Evolutionary conservation across 495 filamentous ascomycete species (phyloP).

Genomic region (Xanthoparmelia taractica): DNA sequence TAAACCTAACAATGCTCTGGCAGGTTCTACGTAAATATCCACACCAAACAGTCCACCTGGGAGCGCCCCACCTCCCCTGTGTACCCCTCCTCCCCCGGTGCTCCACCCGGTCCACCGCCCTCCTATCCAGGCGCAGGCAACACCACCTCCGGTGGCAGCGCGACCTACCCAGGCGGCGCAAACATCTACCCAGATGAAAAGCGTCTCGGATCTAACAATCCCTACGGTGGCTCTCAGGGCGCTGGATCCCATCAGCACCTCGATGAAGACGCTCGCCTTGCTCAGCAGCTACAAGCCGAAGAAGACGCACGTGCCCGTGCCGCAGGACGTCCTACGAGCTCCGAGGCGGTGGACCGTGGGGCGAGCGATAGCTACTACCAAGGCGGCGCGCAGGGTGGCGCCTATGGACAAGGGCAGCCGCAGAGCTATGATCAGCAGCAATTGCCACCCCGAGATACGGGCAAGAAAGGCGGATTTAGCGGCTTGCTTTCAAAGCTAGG

Average conservation of each 20-base stretch:
- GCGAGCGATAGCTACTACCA: slow-evolving; percentile 26
- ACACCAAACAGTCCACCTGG: slow-evolving; percentile 84
- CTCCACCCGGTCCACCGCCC: slow-evolving; percentile 53
- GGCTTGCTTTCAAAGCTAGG: slow-evolving; percentile 47
- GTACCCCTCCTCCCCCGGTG: slow-evolving; percentile 37
- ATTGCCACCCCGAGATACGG: slow-evolving; percentile 14
- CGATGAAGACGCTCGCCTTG: slow-evolving; percentile 65
- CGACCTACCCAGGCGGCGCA: slow-evolving; percentile 23
- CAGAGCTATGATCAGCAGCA: slow-evolving; percentile 29
- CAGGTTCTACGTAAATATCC: slow-evolving; percentile 84
- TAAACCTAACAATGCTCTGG: slow-evolving; percentile 21
- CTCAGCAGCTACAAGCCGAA: slow-evolving; percentile 72
- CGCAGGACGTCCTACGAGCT: background rate
- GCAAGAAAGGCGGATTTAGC: slow-evolving; percentile 26
- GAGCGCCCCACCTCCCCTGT: slow-evolving; percentile 61
- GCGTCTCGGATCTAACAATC: slow-evolving; percentile 55
- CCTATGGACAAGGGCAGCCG: slow-evolving; percentile 19
- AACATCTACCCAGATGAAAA: slow-evolving; percentile 39
- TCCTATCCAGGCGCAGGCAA: slow-evolving; percentile 48
- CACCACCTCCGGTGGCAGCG: slow-evolving; percentile 24
- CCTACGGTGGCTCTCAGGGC: slow-evolving; percentile 37
- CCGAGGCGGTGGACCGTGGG: background rate
- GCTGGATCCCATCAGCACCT: slow-evolving; percentile 31
- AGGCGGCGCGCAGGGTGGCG: slow-evolving; percentile 20
- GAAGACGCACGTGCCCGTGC: slow-evolving; percentile 54